Percentiles rank a stretch among this genome's conserved stretches.
Evolutionary conservation across 2,329 filamentous ascomycete species (phyloP).

Genomic region (Xylaria sp.): DNA sequence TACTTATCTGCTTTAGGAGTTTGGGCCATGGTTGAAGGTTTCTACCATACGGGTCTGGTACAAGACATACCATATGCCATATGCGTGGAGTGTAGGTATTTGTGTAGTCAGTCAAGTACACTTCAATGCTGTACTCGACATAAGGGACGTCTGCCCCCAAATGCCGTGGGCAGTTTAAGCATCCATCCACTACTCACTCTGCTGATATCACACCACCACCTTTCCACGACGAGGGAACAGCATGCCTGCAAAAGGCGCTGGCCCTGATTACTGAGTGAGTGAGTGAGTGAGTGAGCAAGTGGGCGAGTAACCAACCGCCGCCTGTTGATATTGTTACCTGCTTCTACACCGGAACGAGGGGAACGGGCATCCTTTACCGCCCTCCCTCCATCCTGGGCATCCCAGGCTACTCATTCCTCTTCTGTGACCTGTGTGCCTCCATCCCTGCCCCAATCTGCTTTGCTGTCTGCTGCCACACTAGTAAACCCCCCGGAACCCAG

Average conservation of each 20-base stretch:
- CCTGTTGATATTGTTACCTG: constrained; percentile 10
- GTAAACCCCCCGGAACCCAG: constrained; percentile 11
- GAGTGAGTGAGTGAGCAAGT: constrained; percentile 1
- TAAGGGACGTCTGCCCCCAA: constrained; percentile 7
- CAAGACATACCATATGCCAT: neutral
- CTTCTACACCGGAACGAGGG: constrained; percentile 13
- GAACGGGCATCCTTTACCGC: constrained; percentile 31
- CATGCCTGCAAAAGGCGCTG: constrained; percentile 22
- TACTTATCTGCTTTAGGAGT: constrained; percentile 3
- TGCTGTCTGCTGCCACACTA: constrained; percentile 21
- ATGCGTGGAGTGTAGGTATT: neutral
- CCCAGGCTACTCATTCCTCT: constrained; percentile 31
- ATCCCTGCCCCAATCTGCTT: constrained; percentile 31
- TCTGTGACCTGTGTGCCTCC: constrained; percentile 29
- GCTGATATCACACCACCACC: constrained; percentile 29
- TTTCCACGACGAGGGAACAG: constrained; percentile 18
- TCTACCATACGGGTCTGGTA: neutral
- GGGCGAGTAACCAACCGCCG: constrained; percentile 8
- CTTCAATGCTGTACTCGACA: neutral
- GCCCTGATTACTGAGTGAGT: constrained; percentile 16
- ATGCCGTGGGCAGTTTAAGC: constrained; percentile 29
- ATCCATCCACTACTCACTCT: constrained; percentile 23
- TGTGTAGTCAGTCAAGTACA: neutral
- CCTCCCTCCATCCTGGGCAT: constrained; percentile 23
- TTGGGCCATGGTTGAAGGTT: neutral